Evolutionary conservation across 1,139 yeast genomes (phyloP), one percentile per base, ranked within the genome.

Genomic region (Protomyces gravidus): DNA sequence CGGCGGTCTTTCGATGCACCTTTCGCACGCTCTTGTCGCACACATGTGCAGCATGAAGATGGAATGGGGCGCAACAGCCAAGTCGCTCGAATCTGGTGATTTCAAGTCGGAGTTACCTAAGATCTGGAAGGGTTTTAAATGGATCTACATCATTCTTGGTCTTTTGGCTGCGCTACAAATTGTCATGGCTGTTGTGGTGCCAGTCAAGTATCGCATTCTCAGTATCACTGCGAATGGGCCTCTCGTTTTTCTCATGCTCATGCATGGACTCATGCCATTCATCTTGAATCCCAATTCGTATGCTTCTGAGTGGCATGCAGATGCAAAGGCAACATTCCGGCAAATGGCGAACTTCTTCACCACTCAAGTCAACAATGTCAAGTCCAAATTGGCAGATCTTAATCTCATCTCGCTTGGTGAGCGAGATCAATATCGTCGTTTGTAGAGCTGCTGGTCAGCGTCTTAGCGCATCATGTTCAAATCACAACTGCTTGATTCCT

Each of bases 21-120:
- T 62, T 17, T 59, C 59, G 33, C 50, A 57, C 7, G 64, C 65
- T 11, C 23, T 63, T 1, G 42, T 62, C 11, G 61, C 63, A 7
- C 65, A 62, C 45, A 40, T 63, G 61, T 58, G 62, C 27, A 52
- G 60, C n/a, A 40, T 63, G 23, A 61, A 57, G 53, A 61, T 63
- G 64, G 61, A 58, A 45, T 63, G 64, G 65, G 64, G 65, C 13
- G 63, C 64, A 3, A 63, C 65, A 13, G 65, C 65, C 15, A 62
- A 62, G 15, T 64, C 63, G 17, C 58, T 63, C 21, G 64, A 62
- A 49, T 33, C 61, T 3, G 62, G 63, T 1, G 61, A 63, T 21
- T 63, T 63, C 47, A 55, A 51, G 26, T 57, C 50, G 19, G 65
- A 63, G 42, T 47, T 63, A 27, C 65, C 64, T n/a, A 62, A 61